Evolutionary conservation across 1,139 yeast genomes (phyloP), one percentile per base, ranked within the genome.

Genomic region (Cylindricascospora bacillispora): DNA sequence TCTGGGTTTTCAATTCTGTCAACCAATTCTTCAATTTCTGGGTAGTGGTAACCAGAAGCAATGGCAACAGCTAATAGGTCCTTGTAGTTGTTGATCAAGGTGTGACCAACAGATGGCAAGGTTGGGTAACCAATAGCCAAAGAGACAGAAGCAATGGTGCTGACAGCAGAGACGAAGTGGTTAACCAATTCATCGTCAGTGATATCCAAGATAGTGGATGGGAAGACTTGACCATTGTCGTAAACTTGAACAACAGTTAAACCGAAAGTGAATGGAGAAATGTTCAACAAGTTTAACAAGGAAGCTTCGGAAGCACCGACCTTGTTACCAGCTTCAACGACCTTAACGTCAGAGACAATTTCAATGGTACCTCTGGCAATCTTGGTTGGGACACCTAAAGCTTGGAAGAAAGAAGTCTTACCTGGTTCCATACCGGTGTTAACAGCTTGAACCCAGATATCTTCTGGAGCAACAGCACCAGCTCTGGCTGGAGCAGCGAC

Each of bases 351-450:
- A 54, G 81, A 69, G 65, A 83, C 86, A 69, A 89, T 89, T 73
- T 89, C 99, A 79, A 89, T 89, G 69, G 95, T 83, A 89, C 99
- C 99, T 81, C 99, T 86, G 69, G 95, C 92, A 85, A 89, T 89
- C 92, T 89, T 89, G 82, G 99, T 89, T 76, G 98, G 98, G 60
- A 89, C 95, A 82, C 97, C 97, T 60, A 89, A 79, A 63, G 99
- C 98, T 78, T 89, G 99, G 97, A 89, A 89, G 93, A 89, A 89
- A 63, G 98, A 89, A 60, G 99, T 89, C 85, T 89, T 89, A 78
- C 97, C 97, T 67, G 99, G 99, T 73, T 89, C 98, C 95, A 92
- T 86, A 80, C 98, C 97, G 56, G 99, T 89, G 95, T 89, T 92
- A 69, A 94, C 93, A 56, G 97, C 97, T 64, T 93, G 93, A 55